Evolutionary conservation across 257 asterid species (phyloP), one percentile per base, ranked within the genome.

Genomic region (Euphrasia confusa): DNA sequence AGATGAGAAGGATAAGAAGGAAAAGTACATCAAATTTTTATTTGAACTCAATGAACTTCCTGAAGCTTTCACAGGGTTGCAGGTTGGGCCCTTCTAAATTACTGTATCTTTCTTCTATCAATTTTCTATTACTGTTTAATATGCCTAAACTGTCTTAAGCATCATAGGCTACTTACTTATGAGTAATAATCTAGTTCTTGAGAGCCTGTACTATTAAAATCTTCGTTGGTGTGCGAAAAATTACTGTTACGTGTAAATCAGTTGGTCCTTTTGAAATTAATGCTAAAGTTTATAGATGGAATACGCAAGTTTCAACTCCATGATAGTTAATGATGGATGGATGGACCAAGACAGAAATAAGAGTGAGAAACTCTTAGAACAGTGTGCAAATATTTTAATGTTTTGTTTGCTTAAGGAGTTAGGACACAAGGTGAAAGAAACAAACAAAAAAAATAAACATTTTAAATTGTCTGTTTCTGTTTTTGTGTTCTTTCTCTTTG

Each of bases 1-100:
- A 24, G 99, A 89, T 40, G 99, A 87, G 85, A 93, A 93, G 80
- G 99, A 93, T 82, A 93, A 93, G 84, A 93, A 39, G 82, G 99
- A 93, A 78, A 93, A 89, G 77, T 80, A 93, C 70, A 73, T 89
- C 65, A 87, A 83, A 68, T 83, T 85, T 69, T 82, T 93, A 44
- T 93, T 83, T 74, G 94, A 87, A 70, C 90, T 93, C 50, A 79
- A 69, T 5, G 99, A 93, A 81, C 96, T 89, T 71, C 88, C 94
- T 53, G 96, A 89, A 74, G 88, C 95, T 71, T 87, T 89, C 79
- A 93, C 80, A 4, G 95, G 91, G 58, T 80, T 93, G 85, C 99
- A 93, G 97, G 99, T 89, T 76, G 8, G 15, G 45, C 40, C 54
- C 55, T 60, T 42, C 33, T 10, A 2, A 11, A 10, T 2, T 10